Evolutionary conservation across 2,329 filamentous ascomycete genomes (phyloP).

Genomic region (Fusarium sp.): DNA sequence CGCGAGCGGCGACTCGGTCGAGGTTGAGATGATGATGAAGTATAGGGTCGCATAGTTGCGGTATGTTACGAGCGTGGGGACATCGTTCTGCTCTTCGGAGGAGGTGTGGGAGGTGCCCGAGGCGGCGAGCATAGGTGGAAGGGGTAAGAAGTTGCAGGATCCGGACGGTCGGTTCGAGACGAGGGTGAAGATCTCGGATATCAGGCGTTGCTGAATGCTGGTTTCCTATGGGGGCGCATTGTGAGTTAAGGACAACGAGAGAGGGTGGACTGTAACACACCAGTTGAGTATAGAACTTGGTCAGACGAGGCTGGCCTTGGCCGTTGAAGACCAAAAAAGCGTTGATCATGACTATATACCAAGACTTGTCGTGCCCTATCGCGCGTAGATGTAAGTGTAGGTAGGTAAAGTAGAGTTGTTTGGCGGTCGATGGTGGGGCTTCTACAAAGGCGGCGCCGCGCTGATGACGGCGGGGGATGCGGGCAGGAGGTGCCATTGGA

Average conservation of each 20-base stretch:
- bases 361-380: conserved; percentile 35
- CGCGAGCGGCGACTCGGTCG: conserved; percentile 93
- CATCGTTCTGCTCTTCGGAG: conserved; percentile 80
- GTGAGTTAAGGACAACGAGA: conserved; percentile 8
- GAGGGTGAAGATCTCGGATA: conserved; percentile 96
- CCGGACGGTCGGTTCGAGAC: conserved; percentile 91
- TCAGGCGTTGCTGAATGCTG: conserved; percentile 93
- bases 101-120: conserved; percentile 70
- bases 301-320: conserved; percentile 93
- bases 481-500: conserved; percentile 6
- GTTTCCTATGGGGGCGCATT: conserved; percentile 75
- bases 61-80: conserved; percentile 95
- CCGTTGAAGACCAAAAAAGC: conserved; percentile 99
- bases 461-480: conserved; percentile 31
- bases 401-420: conserved; percentile 6
- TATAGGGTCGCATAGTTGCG: conserved; percentile 98
- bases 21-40: conserved; percentile 97
- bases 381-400: conserved; percentile 6
- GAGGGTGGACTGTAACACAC: conserved; percentile 55
- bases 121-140: conserved; percentile 70
- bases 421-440: conserved; percentile 37
- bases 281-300: conserved; percentile 98
- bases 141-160: conserved; percentile 95
- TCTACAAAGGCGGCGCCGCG: conserved; percentile 6
- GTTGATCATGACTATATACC: conserved; percentile 80